Percentiles rank a stretch among this genome's conserved stretches.
Evolutionary conservation across 1,139 yeast species (phyloP).

Genomic region (Debaryomyces psychrophilus): DNA sequence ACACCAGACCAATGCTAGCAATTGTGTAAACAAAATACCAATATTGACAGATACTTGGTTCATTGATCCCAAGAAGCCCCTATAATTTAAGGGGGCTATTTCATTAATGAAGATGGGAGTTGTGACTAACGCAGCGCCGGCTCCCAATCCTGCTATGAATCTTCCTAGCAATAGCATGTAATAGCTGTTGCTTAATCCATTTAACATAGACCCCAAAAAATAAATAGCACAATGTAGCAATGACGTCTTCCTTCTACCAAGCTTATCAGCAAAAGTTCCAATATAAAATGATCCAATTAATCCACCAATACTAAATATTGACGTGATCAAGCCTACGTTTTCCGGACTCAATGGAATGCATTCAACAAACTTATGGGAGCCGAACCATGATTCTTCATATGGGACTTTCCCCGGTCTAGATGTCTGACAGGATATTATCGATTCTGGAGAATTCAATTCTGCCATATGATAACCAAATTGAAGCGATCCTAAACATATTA

Average conservation of each 20-base stretch:
- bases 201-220: constrained; percentile 67
- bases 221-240: constrained; percentile 59
- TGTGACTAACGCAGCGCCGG: constrained; percentile 84
- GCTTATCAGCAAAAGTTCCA: constrained; percentile 65
- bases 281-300: constrained; percentile 74
- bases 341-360: constrained; percentile 66
- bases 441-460: constrained; percentile 51
- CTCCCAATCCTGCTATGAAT: constrained; percentile 77
- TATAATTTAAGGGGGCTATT: constrained; percentile 65
- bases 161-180: constrained; percentile 64
- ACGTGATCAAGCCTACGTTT: constrained; percentile 79
- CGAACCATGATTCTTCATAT: constrained; percentile 42
- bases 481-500: constrained; percentile 48
- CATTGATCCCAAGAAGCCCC: constrained; percentile 85
- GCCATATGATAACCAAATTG: constrained; percentile 57
- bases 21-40: constrained; percentile 81
- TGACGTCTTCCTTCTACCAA: constrained; percentile 67
- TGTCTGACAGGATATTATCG: constrained; percentile 40
- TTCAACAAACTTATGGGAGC: constrained; percentile 34
- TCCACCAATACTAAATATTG: constrained; percentile 87
- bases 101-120: constrained; percentile 83
- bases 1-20: constrained; percentile 70
- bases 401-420: constrained; percentile 36
- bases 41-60: constrained; percentile 82
- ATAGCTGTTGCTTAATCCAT: constrained; percentile 54